A percentile compares a stretch with the other conserved stretches of the same genome.
Conservation (phyloP, 331 rosid species). For the Cydonia oblonga region DNA sequence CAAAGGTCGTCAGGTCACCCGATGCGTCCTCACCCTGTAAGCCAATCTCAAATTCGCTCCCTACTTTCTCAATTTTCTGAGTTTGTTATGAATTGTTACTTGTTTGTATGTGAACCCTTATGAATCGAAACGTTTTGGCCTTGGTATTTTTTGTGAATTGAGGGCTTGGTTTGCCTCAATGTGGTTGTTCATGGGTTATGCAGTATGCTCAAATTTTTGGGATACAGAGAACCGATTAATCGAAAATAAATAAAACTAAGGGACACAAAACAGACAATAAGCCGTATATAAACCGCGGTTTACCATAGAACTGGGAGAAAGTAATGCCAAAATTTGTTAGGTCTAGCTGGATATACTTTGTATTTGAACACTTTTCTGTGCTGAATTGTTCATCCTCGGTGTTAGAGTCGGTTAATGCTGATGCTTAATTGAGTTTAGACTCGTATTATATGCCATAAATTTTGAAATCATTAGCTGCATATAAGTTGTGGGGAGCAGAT, state of each 20-base stretch:
- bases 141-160: background rate
- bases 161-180: background rate
- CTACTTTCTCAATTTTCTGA: background rate
- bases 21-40: conserved; percentile 87
- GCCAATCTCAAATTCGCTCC: background rate
- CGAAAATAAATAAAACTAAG: background rate
- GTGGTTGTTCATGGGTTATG: background rate
- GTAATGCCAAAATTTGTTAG: background rate
- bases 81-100: background rate
- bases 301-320: background rate
- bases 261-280: background rate
- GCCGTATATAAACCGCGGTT: background rate
- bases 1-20: conserved; percentile 81
- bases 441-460: background rate
- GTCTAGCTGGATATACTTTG: background rate
- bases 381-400: background rate
- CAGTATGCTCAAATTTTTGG: background rate
- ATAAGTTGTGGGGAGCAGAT: background rate
- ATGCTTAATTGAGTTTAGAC: background rate
- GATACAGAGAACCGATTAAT: no score
- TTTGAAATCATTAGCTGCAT: background rate
- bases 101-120: background rate
- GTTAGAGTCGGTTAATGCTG: background rate
- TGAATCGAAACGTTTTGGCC: background rate
- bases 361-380: background rate